These are phyloP conservation scores for Aeschynomene evenia DNA, from an alignment of 306 rosid species.

Conservation along the genomic window DNA sequence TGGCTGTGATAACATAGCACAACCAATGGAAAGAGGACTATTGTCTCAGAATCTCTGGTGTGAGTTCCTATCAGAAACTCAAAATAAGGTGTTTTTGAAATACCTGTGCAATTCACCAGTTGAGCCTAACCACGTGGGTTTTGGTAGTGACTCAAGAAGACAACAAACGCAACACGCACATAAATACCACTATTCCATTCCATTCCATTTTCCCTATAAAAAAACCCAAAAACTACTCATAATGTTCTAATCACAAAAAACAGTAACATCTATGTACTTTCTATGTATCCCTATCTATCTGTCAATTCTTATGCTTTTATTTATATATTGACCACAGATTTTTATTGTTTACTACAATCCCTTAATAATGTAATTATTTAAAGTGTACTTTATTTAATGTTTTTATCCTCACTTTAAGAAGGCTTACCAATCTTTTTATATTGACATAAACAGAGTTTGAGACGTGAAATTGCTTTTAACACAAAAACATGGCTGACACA, in stretches of 20 bases:
- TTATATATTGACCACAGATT: neutral
- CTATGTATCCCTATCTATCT: neutral
- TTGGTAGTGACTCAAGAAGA: constrained; percentile 36
- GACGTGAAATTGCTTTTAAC: constrained; percentile 4
- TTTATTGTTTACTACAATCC: no score
- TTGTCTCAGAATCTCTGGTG: constrained; percentile 32
- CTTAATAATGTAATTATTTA: no score
- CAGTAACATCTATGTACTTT: neutral
- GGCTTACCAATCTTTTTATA: neutral
- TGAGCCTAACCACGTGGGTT: constrained; percentile 40
- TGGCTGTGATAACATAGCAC: constrained; percentile 28
- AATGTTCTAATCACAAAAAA: neutral
- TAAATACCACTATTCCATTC: neutral
- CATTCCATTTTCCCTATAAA: neutral
- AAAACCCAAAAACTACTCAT: no score
- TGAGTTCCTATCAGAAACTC: neutral
- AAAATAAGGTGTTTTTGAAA: neutral
- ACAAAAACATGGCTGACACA: constrained; percentile 19
- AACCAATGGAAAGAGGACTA: constrained; percentile 32
- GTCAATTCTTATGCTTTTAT: neutral
- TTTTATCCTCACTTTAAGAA: no score
- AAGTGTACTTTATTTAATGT: no score
- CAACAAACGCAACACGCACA: constrained; percentile 34
- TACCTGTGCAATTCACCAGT: constrained; percentile 23
- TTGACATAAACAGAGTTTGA: constrained; percentile 8